These are phyloP conservation scores for Diaporthe sp. DNA, from an alignment of 2,329 filamentous ascomycete species.

Conservation along the genomic window DNA sequence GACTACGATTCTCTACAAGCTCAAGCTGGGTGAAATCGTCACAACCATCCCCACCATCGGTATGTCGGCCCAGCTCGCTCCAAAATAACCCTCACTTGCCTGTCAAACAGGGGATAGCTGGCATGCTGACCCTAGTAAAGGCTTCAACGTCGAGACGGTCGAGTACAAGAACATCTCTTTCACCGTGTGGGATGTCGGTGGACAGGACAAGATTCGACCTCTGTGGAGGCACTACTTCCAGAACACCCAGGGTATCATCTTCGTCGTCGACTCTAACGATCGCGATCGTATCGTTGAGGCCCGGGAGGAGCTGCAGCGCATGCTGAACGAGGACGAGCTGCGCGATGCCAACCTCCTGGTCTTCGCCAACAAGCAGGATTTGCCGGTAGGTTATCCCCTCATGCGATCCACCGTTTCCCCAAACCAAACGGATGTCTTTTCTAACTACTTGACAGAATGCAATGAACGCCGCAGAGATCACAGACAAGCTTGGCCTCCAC, in stretches of 20 bases:
- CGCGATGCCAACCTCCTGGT: slow-evolving; percentile 96
- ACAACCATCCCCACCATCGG: slow-evolving; percentile 99
- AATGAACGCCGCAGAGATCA: slow-evolving; percentile 99
- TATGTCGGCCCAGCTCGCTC: slow-evolving; percentile 60
- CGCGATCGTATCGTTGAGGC: slow-evolving; percentile 98
- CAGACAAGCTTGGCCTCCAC: slow-evolving; percentile 99
- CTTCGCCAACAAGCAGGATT: slow-evolving; percentile 99
- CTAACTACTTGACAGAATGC: slow-evolving; percentile 78
- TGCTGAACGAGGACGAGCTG: slow-evolving; percentile 99
- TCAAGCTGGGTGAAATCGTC: slow-evolving; percentile 99
- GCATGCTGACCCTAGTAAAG: slow-evolving; percentile 57
- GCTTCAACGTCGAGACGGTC: slow-evolving; percentile 99
- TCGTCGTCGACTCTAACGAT: slow-evolving; percentile 99
- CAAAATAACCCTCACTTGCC: slow-evolving; percentile 5
- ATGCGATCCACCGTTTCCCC: neutral
- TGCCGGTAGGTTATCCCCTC: slow-evolving; percentile 76
- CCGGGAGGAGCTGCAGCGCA: slow-evolving; percentile 95
- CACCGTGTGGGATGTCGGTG: slow-evolving; percentile 99
- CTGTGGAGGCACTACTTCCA: slow-evolving; percentile 99
- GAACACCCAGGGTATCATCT: slow-evolving; percentile 99
- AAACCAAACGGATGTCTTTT: neutral
- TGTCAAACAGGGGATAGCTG: slow-evolving; percentile 42
- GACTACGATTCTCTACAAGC: slow-evolving; percentile 99
- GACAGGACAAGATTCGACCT: slow-evolving; percentile 99
- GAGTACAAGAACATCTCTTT: slow-evolving; percentile 99